Conservation (phyloP, 345 rosid genomes). For the Aethionema arabicum region DNA sequence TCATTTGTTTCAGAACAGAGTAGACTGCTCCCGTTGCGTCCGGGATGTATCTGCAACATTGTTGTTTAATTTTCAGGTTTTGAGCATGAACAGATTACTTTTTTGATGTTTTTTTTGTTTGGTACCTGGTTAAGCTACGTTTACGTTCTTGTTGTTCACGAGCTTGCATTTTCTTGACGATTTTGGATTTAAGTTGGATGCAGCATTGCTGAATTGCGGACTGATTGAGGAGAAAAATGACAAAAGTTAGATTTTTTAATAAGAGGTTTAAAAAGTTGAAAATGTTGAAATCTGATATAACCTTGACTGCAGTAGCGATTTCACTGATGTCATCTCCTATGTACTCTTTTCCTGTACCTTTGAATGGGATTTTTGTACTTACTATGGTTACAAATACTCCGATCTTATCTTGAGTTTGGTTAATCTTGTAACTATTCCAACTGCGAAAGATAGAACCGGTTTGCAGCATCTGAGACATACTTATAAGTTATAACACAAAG, state of each 20-base stretch:
- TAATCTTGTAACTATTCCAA: conserved; percentile 92
- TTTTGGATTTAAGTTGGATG: conserved; percentile 86
- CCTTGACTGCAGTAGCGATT: conserved; percentile 94
- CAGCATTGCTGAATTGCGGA: conserved; percentile 93
- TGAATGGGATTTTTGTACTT: conserved; percentile 95
- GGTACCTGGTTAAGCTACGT: conserved; percentile 81
- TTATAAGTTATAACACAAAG: neutral
- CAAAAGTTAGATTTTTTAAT: conserved; percentile 16
- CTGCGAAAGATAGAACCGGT: conserved; percentile 37
- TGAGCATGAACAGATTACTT: neutral
- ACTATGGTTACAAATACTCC: conserved; percentile 95
- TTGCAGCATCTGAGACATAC: too few relatives aligned
- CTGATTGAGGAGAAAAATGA: conserved; percentile 42
- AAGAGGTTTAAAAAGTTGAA: neutral
- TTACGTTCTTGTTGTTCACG: conserved; percentile 94
- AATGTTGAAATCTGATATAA: conserved; percentile 21
- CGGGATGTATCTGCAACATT: conserved; percentile 71
- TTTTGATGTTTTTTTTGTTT: neutral
- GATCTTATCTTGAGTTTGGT: conserved; percentile 82
- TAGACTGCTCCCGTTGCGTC: conserved; percentile 78
- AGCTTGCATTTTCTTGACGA: conserved; percentile 76
- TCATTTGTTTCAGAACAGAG: conserved; percentile 72
- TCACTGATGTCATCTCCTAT: conserved; percentile 94
- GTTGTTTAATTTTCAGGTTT: neutral
- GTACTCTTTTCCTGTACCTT: conserved; percentile 96